Evolutionary conservation across 2,329 filamentous ascomycete genomes (phyloP).

Genomic region (Colletotrichum karsti): DNA sequence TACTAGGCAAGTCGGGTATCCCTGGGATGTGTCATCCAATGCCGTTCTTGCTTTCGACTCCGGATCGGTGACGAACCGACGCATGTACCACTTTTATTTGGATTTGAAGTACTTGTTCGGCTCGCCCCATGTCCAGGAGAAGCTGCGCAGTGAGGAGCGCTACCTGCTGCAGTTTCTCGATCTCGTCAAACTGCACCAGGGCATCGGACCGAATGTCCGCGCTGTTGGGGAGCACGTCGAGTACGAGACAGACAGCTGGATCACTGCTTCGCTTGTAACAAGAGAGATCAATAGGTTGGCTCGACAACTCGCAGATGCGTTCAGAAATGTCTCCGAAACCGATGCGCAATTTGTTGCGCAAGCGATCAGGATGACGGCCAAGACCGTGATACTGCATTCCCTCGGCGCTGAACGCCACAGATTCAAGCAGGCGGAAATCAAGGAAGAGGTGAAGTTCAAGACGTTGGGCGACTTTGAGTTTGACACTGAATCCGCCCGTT

Average conservation of each 20-base stretch:
- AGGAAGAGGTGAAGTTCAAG: slow-evolving; percentile 86
- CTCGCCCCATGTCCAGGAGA: slow-evolving; percentile 87
- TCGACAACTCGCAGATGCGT: slow-evolving; percentile 87
- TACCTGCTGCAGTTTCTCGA: slow-evolving; percentile 96
- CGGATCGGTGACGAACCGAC: slow-evolving; percentile 91
- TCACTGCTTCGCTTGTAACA: slow-evolving; percentile 92
- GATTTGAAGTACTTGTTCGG: slow-evolving; percentile 92
- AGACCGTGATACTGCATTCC: slow-evolving; percentile 87
- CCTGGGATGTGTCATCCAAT: slow-evolving; percentile 85
- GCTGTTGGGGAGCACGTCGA: slow-evolving; percentile 96
- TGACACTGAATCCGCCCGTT: slow-evolving; percentile 63
- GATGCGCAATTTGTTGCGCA: slow-evolving; percentile 72
- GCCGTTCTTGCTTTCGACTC: slow-evolving; percentile 93
- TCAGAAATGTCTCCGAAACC: slow-evolving; percentile 73
- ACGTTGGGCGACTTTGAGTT: slow-evolving; percentile 82
- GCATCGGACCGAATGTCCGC: slow-evolving; percentile 92
- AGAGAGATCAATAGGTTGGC: slow-evolving; percentile 94
- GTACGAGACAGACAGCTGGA: slow-evolving; percentile 98
- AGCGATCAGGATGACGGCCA: slow-evolving; percentile 79
- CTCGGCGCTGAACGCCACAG: slow-evolving; percentile 87
- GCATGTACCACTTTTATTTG: slow-evolving; percentile 97
- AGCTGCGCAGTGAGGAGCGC: slow-evolving; percentile 81
- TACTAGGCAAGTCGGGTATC: slow-evolving; percentile 93
- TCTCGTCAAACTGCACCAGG: slow-evolving; percentile 93
- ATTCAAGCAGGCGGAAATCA: slow-evolving; percentile 89